phyloP scores from a whole-genome alignment of 306 rosid species.

The Oxytropis ochrocephala region DNA sequence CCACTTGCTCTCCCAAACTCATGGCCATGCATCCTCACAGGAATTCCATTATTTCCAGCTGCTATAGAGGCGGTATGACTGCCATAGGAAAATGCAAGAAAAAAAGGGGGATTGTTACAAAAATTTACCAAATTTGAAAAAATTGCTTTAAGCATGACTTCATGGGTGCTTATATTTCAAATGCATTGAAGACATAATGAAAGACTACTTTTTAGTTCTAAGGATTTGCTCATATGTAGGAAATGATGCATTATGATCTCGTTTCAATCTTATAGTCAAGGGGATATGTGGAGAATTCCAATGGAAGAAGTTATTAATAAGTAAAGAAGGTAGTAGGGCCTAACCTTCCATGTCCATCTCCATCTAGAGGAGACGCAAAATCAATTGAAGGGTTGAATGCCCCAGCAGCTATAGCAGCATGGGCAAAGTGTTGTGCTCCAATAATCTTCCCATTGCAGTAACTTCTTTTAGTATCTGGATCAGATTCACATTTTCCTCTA shows the following conservation, averaged over 20 bases:
- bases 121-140: conserved; percentile 3
- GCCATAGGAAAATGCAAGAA: conserved; percentile 23
- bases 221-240: not conserved
- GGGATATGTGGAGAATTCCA: not conserved
- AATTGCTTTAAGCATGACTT: not conserved
- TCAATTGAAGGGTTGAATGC: conserved; percentile 86
- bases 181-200: not conserved
- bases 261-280: not conserved
- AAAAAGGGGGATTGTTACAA: conserved; percentile 9
- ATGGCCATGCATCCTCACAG: conserved; percentile 90
- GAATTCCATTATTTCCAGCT: conserved; percentile 97
- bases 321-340: conserved; percentile 19
- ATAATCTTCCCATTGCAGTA: conserved; percentile 95
- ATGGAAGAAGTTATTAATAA: conserved; percentile 2
- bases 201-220: not conserved
- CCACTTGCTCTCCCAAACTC: conserved; percentile 99
- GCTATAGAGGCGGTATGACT: conserved; percentile 99
- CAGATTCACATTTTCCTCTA: conserved; percentile 90
- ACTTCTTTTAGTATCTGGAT: conserved; percentile 71
- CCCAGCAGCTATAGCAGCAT: conserved; percentile 97
- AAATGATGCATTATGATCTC: not conserved
- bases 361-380: conserved; percentile 93
- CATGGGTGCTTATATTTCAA: not conserved
- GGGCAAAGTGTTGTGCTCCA: conserved; percentile 98
- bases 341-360: conserved; percentile 99